Percentiles rank a stretch among this genome's conserved stretches.
Conservation (phyloP, 2,329 filamentous ascomycete species). For the Gnomoniopsis sp. region DNA sequence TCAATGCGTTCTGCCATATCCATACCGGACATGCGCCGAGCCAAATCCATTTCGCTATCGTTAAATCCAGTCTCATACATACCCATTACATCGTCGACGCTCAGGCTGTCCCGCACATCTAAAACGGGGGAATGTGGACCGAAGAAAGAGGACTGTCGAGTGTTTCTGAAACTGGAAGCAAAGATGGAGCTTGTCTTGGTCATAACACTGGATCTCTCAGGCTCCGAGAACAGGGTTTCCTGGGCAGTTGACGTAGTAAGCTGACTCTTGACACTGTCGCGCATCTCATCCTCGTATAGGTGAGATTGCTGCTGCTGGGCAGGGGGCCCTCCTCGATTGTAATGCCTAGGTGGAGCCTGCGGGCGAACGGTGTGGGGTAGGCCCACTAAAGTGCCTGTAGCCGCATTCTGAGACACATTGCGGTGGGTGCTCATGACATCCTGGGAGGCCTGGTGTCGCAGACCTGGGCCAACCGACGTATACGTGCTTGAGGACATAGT, state of each 20-base stretch:
- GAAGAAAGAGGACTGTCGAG: constrained; percentile 18
- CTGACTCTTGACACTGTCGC: constrained; percentile 56
- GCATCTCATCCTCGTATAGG: constrained; percentile 48
- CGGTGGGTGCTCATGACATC: constrained; percentile 13
- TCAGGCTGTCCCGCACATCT: constrained; percentile 45
- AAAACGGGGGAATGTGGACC: constrained; percentile 14
- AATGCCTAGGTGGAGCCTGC: constrained; percentile 12
- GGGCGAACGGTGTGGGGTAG: constrained; percentile 16
- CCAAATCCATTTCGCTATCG: constrained; percentile 44
- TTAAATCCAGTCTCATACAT: constrained; percentile 65
- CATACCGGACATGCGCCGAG: constrained; percentile 22
- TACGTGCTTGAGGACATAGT: constrained; percentile 16
- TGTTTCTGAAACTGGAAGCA: constrained; percentile 26
- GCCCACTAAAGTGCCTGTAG: constrained; percentile 15
- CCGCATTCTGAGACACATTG: constrained; percentile 18
- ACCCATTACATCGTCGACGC: constrained; percentile 66
- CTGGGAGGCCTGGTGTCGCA: constrained; percentile 14
- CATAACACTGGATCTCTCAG: constrained; percentile 76
- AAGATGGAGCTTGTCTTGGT: constrained; percentile 75
- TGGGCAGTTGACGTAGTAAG: constrained; percentile 51
- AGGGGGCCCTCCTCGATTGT: constrained; percentile 14
- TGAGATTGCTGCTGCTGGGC: constrained; percentile 31
- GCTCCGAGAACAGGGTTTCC: constrained; percentile 51
- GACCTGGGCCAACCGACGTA: constrained; percentile 9
- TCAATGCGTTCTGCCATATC: constrained; percentile 11